Base-by-base conservation (phyloP, 1,284 basidiomycete genomes). In the Vanrija sp. region DNA sequence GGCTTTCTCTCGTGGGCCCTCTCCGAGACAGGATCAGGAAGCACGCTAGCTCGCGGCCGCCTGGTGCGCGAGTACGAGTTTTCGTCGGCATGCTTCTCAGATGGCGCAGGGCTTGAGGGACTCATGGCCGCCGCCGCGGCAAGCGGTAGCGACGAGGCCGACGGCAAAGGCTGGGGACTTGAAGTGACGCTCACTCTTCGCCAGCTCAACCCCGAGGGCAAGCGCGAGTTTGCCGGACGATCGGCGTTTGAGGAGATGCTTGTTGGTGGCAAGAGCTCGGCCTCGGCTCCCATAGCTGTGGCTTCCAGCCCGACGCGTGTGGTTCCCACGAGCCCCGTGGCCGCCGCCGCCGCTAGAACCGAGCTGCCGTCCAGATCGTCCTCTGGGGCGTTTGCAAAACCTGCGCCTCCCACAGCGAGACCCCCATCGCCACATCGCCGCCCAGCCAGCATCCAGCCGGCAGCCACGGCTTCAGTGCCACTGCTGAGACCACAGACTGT, bases 1-100 rank as follows among this genome's bases (percentile, higher is more conserved):
- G 73, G 73, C 0, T 73, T 73, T 45, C 61, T 75, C 10, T 72
- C 69, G 3, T 75, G 73, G 73, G 61, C 65, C 18, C 48, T 73
- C 8, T 40, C 60, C 16, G 73, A 75, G 51, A 8, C 46, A 3
- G 63, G 59, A 4, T 28, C 49, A 0, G 73, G 73, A 1, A 54
- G 42, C 39, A 73, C 68, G 9, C 58, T 73, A 9, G 63, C 69
- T 25, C 64, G 65, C 42, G 73, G 73, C 29, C 62, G 67, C 14
- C 44, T 75, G 4, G 61, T 68, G 6, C 60, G 64, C 10, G 72
- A 70, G 39, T 64, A 69, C 52, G 71, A 72, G 44, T 75, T 75
- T 49, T 66, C 67, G 5, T 55, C 64, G 2, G 55, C 60, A 2
- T 53, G 55, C 21, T 71, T 68, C 48, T 63, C 63, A 2, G 62